Conservation (phyloP, 495 filamentous ascomycete genomes). For the Lentithecium fluviatile region DNA sequence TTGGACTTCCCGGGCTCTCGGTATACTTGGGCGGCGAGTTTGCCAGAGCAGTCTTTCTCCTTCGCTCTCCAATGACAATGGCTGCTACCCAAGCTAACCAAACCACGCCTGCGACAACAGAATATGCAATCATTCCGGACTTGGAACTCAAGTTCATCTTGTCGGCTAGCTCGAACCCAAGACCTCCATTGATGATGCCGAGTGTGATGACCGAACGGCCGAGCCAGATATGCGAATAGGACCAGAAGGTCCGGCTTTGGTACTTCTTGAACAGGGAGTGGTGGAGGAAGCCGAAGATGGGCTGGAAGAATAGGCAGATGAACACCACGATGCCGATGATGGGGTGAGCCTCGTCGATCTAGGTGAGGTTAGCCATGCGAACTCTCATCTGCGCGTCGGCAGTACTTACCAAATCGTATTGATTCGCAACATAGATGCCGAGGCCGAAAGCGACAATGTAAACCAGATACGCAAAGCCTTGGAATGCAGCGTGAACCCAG, state of each 20-base stretch:
- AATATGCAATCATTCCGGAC: conserved; percentile 32
- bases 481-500: conserved; percentile 43
- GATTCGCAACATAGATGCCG: conserved; percentile 41
- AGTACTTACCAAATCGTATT: conserved; percentile 31
- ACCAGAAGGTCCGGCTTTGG: conserved; percentile 40
- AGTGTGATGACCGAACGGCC: conserved; percentile 42
- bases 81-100: conserved; percentile 30
- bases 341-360: conserved; percentile 38
- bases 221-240: conserved; percentile 43
- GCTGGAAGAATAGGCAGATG: conserved; percentile 42
- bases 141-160: conserved; percentile 9
- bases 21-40: conserved; percentile 30
- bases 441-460: conserved; percentile 43
- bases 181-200: conserved; percentile 46
- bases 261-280: conserved; percentile 44
- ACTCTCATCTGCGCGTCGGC: neutral
- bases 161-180: conserved; percentile 41
- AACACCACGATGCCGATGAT: conserved; percentile 45
- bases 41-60: conserved; percentile 3
- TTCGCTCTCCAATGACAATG: conserved; percentile 24
- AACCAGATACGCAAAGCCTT: conserved; percentile 40
- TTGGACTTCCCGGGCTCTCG: conserved; percentile 17
- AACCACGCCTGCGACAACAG: conserved; percentile 31
- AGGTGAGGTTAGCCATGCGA: conserved; percentile 1
- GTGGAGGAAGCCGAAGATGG: conserved; percentile 42